phyloP scores from a whole-genome alignment of 2,329 filamentous ascomycete species.

The Colletotrichum siamense region DNA sequence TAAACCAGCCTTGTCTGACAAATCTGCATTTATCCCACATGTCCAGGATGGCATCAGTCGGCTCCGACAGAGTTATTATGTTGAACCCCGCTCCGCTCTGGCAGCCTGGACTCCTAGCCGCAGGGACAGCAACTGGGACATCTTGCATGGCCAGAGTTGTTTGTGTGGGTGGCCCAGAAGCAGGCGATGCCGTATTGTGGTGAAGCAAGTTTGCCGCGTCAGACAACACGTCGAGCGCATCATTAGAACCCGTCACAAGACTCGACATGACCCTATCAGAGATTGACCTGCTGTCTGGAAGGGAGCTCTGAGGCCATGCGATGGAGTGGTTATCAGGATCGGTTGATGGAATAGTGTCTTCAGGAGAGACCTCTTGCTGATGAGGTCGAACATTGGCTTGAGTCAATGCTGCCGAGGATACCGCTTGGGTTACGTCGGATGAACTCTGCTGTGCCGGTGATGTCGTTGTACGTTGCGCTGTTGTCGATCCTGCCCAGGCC shows the following conservation, averaged over 20 bases:
- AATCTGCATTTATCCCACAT: constrained; percentile 30
- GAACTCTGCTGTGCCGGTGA: background rate
- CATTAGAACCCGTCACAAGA: constrained; percentile 3
- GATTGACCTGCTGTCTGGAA: background rate
- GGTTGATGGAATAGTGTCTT: background rate
- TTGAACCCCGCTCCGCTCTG: background rate
- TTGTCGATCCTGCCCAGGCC: background rate
- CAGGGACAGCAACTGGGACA: background rate
- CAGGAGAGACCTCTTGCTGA: background rate
- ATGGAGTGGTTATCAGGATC: background rate
- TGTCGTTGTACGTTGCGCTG: background rate
- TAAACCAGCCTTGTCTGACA: constrained; percentile 30
- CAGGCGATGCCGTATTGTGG: constrained; percentile 1
- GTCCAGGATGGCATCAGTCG: constrained; percentile 24
- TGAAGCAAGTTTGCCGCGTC: background rate
- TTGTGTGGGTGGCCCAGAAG: background rate
- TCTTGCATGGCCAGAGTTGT: background rate
- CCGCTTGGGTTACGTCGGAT: background rate
- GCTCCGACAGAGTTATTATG: constrained; percentile 21
- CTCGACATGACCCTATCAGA: background rate
- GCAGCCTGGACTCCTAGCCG: background rate
- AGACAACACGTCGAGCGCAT: background rate
- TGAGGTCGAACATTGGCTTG: background rate
- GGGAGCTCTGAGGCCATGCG: background rate
- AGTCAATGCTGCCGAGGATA: background rate